Evolutionary conservation across 805 yeast genomes (phyloP), one percentile per base, ranked within the genome.

Genomic region (Ogataea glucozyma): DNA sequence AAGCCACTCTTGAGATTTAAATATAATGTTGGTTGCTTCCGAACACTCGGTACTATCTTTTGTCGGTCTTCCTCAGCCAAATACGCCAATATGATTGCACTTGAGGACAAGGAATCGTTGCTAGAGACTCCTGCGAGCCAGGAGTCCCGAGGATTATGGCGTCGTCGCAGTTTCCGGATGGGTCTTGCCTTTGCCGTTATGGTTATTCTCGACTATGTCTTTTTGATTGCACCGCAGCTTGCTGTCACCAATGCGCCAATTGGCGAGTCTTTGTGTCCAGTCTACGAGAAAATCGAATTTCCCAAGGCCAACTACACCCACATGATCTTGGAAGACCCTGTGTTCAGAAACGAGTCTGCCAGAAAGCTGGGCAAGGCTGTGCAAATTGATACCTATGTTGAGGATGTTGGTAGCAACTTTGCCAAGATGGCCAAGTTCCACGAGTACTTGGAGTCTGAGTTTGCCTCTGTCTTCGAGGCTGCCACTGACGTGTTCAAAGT

Each of bases 401-500:
- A 49, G 33, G 64, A 60, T 39, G 34, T 35, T 4, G 42, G 43
- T 29, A 38, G 41, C 8, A 53, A 56, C 24, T 56, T 51, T 35
- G 13, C 46, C 11, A 54, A 49, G 38, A 53, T 60, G 45, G 35
- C 31, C 7, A 48, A 53, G 41, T 60, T 81, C 48, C 84, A 77
- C 52, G 58, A 61, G 14, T 83, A 72, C 54, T 66, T 81, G 48
- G 70, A 69, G 44, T 50, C 57, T 22, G 66, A 77, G 10, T 85
- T 79, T 62, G 85, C 89, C 1, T 46, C 63, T 24, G 75, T 77
- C 2, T 75, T 75, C 48, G 51, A 48, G 23, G 38, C 42, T 20
- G 58, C 81, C 43, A 66, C n/a, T n/a, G n/a, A 74, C 33, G 70
- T 81, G 11, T 78, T 73, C 46, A 70, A 64, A 14, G 76, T 84